These are phyloP conservation scores for Lycium ferocissimum DNA, from an alignment of 257 asterid genomes.

Conservation along the genomic window DNA sequence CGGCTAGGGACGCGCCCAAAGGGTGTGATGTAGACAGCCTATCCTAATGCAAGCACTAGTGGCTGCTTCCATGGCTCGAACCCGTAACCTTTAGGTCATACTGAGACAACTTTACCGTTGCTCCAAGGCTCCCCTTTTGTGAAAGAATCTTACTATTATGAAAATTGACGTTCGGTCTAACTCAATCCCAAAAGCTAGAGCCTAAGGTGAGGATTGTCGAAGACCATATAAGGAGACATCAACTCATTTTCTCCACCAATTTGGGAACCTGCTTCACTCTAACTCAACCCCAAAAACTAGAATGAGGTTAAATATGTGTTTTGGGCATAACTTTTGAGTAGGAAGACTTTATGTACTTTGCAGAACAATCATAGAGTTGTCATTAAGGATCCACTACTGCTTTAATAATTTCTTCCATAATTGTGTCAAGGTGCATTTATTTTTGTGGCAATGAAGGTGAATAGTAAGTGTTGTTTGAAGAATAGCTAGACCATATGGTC, in stretches of 20 bases:
- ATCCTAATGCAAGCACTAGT: no score
- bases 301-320: background rate
- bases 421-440: background rate
- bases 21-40: no score
- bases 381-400: conserved; percentile 1
- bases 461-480: background rate
- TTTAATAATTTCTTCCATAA: background rate
- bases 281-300: background rate
- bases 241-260: background rate
- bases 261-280: background rate
- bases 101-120: no score
- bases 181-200: background rate
- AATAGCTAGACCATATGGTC: conserved; percentile 4
- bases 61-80: no score
- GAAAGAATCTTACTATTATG: no score
- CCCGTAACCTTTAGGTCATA: no score
- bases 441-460: conserved; percentile 12
- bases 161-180: background rate
- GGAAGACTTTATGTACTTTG: background rate
- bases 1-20: no score
- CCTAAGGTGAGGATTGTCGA: background rate
- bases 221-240: background rate
- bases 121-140: no score
- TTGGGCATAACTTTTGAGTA: background rate
- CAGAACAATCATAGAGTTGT: background rate